Percentiles rank a stretch among this genome's conserved stretches.
phyloP scores from a whole-genome alignment of 2,329 filamentous ascomycete species.

The Hymenoscyphus occultus region DNA sequence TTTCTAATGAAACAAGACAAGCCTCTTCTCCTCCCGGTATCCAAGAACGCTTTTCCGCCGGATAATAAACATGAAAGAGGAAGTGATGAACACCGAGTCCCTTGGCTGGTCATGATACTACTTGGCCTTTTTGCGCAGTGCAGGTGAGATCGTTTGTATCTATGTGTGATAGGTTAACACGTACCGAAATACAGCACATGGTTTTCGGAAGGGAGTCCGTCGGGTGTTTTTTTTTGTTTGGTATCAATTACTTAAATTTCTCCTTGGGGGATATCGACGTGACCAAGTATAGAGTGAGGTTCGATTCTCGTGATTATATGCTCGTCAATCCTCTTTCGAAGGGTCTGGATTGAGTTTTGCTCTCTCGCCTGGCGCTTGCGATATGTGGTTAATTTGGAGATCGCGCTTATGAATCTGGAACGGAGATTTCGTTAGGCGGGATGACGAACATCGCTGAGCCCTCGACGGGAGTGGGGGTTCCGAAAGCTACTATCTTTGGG shows the following conservation, averaged over 20 bases:
- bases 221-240: background rate
- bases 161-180: background rate
- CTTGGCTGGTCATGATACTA: background rate
- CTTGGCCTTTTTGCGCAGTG: constrained; percentile 4
- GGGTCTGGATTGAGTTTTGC: background rate
- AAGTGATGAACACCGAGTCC: background rate
- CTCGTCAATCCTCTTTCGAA: background rate
- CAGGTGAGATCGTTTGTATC: background rate
- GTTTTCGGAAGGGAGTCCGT: background rate
- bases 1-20: background rate
- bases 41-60: background rate
- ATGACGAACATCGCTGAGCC: background rate
- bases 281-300: background rate
- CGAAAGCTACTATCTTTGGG: background rate
- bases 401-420: background rate
- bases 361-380: background rate
- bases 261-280: background rate
- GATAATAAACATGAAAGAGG: background rate
- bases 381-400: background rate
- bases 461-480: background rate
- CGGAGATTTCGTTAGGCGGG: background rate
- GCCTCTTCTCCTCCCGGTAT: background rate
- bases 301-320: background rate
- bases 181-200: background rate
- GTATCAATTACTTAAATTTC: background rate